phyloP scores from a whole-genome alignment of 768 basidiomycete genomes.

The Lentinula sp. region DNA sequence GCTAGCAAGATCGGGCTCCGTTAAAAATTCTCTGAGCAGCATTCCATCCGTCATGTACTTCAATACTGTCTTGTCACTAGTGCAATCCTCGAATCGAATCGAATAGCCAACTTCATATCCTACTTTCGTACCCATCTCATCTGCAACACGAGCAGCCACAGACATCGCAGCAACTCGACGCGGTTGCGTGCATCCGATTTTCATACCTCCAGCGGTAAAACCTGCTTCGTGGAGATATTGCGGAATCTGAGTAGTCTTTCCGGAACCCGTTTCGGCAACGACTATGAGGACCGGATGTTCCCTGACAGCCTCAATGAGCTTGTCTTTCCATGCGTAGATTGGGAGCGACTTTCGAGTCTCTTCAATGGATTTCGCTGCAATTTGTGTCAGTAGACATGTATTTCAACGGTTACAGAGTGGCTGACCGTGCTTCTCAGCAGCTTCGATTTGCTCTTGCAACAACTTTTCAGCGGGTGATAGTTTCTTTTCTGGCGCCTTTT shows the following conservation, averaged over 20 bases:
- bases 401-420: slow-evolving; percentile 1
- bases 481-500: slow-evolving; percentile 57
- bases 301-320: slow-evolving; percentile 82
- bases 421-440: slow-evolving; percentile 84
- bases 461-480: slow-evolving; percentile 84
- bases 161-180: slow-evolving; percentile 99
- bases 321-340: slow-evolving; percentile 83
- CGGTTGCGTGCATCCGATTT: slow-evolving; percentile 95
- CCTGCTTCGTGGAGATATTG: slow-evolving; percentile 99
- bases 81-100: slow-evolving; percentile 99
- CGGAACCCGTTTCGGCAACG: slow-evolving; percentile 97
- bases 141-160: slow-evolving; percentile 97
- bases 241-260: slow-evolving; percentile 97
- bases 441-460: slow-evolving; percentile 83
- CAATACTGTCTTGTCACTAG: slow-evolving; percentile 96
- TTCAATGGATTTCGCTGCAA: slow-evolving; percentile 78
- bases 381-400: not conserved
- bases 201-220: slow-evolving; percentile 81
- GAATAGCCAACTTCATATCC: slow-evolving; percentile 99
- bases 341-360: slow-evolving; percentile 92
- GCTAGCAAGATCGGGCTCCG: slow-evolving; percentile 93
- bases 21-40: slow-evolving; percentile 94
- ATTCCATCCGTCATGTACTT: slow-evolving; percentile 99
- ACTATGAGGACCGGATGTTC: slow-evolving; percentile 95
- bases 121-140: slow-evolving; percentile 96